Percentiles rank a stretch among this genome's conserved stretches.
phyloP scores from a whole-genome alignment of 2,329 filamentous ascomycete genomes.

The Xylaria sp. region DNA sequence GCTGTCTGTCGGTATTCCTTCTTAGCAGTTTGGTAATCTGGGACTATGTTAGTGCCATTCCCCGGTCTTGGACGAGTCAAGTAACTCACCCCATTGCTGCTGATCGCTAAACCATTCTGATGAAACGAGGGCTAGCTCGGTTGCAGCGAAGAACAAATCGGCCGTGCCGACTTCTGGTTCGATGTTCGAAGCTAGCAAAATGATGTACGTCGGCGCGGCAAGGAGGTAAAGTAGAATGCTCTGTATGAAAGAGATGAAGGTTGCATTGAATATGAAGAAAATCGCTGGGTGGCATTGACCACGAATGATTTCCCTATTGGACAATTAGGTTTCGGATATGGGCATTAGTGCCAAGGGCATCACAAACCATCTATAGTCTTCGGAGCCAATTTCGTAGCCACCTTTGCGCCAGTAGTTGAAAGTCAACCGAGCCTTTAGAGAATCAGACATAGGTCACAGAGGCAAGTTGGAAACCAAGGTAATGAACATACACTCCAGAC shows the following conservation, averaged over 20 bases:
- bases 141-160: conserved; percentile 61
- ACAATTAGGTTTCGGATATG: conserved; percentile 39
- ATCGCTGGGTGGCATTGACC: conserved; percentile 68
- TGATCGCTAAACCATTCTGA: conserved; percentile 87
- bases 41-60: conserved; percentile 35
- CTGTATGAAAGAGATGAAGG: conserved; percentile 90
- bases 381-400: conserved; percentile 86
- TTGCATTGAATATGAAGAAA: conserved; percentile 87
- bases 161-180: conserved; percentile 59
- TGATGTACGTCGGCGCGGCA: conserved; percentile 80
- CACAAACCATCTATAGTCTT: conserved; percentile 88
- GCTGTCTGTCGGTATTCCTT: conserved; percentile 76
- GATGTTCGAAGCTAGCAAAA: conserved; percentile 77
- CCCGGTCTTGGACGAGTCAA: not conserved
- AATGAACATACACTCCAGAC: conserved; percentile 79
- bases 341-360: not conserved
- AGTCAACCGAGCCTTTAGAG: conserved; percentile 76
- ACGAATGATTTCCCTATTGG: conserved; percentile 74
- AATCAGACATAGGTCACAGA: conserved; percentile 39
- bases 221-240: conserved; percentile 83
- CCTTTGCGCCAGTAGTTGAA: conserved; percentile 98
- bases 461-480: conserved; percentile 22
- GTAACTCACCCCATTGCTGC: conserved; percentile 82
- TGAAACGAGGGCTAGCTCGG: conserved; percentile 63
- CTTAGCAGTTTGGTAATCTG: conserved; percentile 86